phyloP scores from a whole-genome alignment of 371 early-diverging fungal genomes.

The Mortierella sp. region DNA sequence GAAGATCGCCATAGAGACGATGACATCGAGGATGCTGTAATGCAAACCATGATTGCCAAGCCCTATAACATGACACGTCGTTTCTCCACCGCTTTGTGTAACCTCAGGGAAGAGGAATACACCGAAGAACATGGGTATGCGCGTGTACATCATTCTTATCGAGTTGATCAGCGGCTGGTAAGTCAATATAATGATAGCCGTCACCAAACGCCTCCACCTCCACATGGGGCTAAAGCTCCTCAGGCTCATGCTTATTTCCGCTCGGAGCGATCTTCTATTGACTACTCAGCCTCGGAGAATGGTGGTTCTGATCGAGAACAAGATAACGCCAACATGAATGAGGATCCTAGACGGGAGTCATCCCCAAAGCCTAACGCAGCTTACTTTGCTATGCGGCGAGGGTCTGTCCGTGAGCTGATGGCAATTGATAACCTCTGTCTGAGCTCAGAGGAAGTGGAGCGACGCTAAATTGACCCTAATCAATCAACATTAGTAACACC shows the following conservation, averaged over 20 bases:
- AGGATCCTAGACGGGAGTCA: not conserved
- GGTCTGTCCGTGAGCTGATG: constrained; percentile 53
- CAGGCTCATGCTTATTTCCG: constrained; percentile 4
- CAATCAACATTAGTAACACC: too few relatives aligned
- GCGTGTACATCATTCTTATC: constrained; percentile 18
- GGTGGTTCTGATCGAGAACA: constrained; percentile 34
- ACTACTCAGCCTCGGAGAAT: constrained; percentile 30
- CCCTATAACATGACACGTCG: constrained; percentile 18
- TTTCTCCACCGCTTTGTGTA: constrained; percentile 34
- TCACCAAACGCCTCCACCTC: not conserved
- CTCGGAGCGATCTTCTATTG: constrained; percentile 31
- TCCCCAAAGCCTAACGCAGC: constrained; percentile 12
- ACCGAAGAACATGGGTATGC: constrained; percentile 4
- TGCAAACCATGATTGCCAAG: constrained; percentile 19
- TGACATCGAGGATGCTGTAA: constrained; percentile 23
- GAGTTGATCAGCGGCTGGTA: constrained; percentile 13
- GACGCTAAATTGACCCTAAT: constrained; percentile 12
- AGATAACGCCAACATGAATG: constrained; percentile 5
- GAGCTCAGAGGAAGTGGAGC: constrained; percentile 44
- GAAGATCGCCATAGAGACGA: not conserved
- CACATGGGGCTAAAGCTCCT: constrained; percentile 6
- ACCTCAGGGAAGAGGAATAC: constrained; percentile 45
- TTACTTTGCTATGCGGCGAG: constrained; percentile 42
- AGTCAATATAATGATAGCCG: not conserved
- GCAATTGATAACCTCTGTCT: constrained; percentile 51